Conservation (phyloP, 306 rosid genomes). For the Ammopiptanthus mongolicus region DNA sequence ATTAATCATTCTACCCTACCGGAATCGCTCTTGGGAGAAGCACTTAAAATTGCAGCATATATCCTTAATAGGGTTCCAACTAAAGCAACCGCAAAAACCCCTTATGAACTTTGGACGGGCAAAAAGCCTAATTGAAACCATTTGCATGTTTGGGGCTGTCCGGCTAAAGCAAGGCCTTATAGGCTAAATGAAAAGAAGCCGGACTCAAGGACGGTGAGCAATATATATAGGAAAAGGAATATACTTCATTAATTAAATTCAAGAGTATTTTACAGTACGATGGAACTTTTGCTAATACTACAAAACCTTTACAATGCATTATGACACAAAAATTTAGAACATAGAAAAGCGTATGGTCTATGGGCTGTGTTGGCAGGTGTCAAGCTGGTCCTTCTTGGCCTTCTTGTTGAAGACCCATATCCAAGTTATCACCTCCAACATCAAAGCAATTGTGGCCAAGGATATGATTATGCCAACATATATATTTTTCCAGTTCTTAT, state of each 20-base stretch:
- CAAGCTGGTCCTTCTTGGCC: not conserved
- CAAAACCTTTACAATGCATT: too few relatives aligned
- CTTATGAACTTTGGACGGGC: not conserved
- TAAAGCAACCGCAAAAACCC: not conserved
- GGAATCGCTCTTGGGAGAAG: too few relatives aligned
- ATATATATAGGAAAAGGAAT: too few relatives aligned
- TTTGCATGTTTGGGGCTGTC: not conserved
- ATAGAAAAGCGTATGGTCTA: not conserved
- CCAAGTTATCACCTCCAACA: slow-evolving; percentile 6
- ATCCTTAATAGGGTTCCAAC: not conserved
- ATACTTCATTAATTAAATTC: too few relatives aligned
- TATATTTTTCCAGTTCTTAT: not conserved
- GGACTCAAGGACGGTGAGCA: too few relatives aligned
- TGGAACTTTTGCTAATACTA: too few relatives aligned
- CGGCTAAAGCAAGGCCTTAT: too few relatives aligned
- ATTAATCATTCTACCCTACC: too few relatives aligned
- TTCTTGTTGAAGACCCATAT: not conserved
- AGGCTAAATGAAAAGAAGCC: too few relatives aligned
- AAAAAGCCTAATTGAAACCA: not conserved
- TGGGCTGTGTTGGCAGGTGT: not conserved
- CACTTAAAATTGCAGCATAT: too few relatives aligned
- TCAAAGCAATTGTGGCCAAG: not conserved
- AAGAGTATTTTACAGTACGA: too few relatives aligned
- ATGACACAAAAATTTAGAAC: too few relatives aligned
- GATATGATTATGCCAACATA: not conserved